Percentiles rank a stretch among this genome's conserved stretches.
These are phyloP conservation scores for Blastocystis sp. DNA, from an alignment of 352 stramenopile genomes.

Conservation along the genomic window DNA sequence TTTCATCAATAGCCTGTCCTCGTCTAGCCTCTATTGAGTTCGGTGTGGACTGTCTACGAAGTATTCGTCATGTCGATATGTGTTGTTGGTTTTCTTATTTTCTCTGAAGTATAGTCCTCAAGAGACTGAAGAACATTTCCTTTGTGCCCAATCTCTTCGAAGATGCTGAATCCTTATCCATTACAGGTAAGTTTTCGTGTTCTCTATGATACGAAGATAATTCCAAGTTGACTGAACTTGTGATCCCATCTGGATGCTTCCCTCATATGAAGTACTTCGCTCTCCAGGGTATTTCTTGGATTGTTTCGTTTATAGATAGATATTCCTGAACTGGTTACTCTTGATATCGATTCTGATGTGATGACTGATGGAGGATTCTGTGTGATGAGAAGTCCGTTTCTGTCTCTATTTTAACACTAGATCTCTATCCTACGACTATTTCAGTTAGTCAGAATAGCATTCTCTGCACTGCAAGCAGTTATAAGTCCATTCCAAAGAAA, in stretches of 20 bases:
- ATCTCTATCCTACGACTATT: conserved; percentile 62
- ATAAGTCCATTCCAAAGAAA: conserved; percentile 64
- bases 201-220: conserved; percentile 23
- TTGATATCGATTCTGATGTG: conserved; percentile 43
- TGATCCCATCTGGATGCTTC: conserved; percentile 59
- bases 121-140: conserved; percentile 41
- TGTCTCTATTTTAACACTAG: not conserved
- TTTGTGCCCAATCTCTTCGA: not conserved
- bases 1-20: not conserved
- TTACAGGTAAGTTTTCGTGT: not conserved
- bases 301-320: not conserved
- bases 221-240: conserved; percentile 28
- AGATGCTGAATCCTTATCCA: conserved; percentile 10
- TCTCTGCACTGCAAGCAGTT: conserved; percentile 46
- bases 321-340: conserved; percentile 12
- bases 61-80: conserved; percentile 13
- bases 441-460: conserved; percentile 5
- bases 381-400: conserved; percentile 41
- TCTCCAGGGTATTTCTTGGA: not conserved
- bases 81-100: not conserved
- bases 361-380: conserved; percentile 54
- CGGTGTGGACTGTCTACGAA: not conserved
- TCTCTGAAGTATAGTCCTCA: not conserved
- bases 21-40: conserved; percentile 5
- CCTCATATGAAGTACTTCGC: conserved; percentile 23